Percentiles rank a stretch among this genome's conserved stretches.
Conservation (phyloP, 805 yeast species). For the Lipomyces sp. region DNA sequence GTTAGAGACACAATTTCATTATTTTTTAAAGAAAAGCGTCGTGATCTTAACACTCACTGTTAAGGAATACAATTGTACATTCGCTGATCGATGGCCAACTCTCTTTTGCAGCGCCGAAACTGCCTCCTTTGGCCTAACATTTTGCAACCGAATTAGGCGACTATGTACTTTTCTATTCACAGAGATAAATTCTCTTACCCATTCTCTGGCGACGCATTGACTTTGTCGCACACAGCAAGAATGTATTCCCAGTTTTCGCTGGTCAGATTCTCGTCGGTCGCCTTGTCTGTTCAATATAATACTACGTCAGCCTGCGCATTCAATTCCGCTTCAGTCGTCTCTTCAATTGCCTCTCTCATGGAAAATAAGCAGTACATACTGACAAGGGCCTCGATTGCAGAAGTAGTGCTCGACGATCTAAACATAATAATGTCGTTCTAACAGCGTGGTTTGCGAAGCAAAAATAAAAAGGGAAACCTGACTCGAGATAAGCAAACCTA, state of each 20-base stretch:
- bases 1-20: neutral
- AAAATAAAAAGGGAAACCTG: too few species aligned
- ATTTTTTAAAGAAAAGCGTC: neutral
- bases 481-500: too few species aligned
- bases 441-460: neutral
- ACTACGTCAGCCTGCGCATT: neutral
- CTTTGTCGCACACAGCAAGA: slow-evolving; percentile 68
- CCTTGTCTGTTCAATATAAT: slow-evolving; percentile 46
- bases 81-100: slow-evolving; percentile 61
- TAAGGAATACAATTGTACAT: slow-evolving; percentile 64
- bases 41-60: slow-evolving; percentile 38
- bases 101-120: slow-evolving; percentile 55
- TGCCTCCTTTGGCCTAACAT: slow-evolving; percentile 50
- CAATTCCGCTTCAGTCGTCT: neutral
- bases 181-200: slow-evolving; percentile 41
- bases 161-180: neutral
- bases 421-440: slow-evolving; percentile 15
- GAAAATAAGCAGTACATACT: neutral
- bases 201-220: slow-evolving; percentile 64
- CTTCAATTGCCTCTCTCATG: neutral
- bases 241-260: slow-evolving; percentile 72
- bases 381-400: slow-evolving; percentile 3
- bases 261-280: slow-evolving; percentile 67
- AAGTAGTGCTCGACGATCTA: slow-evolving; percentile 18
- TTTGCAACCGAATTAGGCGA: neutral